These are phyloP conservation scores for Filobasidium floriforme DNA, from an alignment of 768 basidiomycete genomes.

Conservation along the genomic window DNA sequence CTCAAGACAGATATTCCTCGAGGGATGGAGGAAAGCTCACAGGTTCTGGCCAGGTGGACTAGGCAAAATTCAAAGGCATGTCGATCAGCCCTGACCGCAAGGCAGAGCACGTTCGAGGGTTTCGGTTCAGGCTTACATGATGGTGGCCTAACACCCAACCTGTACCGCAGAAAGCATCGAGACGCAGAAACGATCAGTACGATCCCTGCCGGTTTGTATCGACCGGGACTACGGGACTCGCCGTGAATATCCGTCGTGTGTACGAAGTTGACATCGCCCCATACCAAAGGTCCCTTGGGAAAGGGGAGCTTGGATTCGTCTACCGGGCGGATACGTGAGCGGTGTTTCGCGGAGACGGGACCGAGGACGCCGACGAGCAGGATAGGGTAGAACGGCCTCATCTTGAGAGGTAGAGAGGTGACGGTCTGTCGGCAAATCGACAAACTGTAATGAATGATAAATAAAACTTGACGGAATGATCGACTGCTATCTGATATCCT, in stretches of 20 bases:
- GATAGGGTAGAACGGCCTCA: too few species aligned
- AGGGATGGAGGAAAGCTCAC: constrained; percentile 21
- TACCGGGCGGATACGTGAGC: background rate
- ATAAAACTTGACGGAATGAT: too few species aligned
- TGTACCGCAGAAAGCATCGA: constrained; percentile 8
- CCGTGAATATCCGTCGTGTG: constrained; percentile 77
- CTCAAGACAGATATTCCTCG: too few species aligned
- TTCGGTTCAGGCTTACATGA: constrained; percentile 32
- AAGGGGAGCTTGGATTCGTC: constrained; percentile 20
- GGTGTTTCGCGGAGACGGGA: background rate
- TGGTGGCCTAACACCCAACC: constrained; percentile 79
- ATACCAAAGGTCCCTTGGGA: constrained; percentile 63
- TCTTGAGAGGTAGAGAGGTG: too few species aligned
- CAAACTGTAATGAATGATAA: too few species aligned
- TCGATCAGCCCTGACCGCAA: background rate
- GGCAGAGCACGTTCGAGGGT: background rate
- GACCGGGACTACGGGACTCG: constrained; percentile 17
- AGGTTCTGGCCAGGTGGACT: constrained; percentile 45
- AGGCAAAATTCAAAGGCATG: constrained; percentile 12
- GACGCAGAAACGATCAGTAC: background rate
- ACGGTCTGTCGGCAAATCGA: too few species aligned
- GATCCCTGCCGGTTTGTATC: background rate
- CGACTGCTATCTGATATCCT: too few species aligned
- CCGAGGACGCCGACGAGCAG: too few species aligned
- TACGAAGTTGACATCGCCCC: constrained; percentile 84